Evolutionary conservation across 345 rosid species (phyloP).

Genomic region (Eucalyptus grandis): DNA sequence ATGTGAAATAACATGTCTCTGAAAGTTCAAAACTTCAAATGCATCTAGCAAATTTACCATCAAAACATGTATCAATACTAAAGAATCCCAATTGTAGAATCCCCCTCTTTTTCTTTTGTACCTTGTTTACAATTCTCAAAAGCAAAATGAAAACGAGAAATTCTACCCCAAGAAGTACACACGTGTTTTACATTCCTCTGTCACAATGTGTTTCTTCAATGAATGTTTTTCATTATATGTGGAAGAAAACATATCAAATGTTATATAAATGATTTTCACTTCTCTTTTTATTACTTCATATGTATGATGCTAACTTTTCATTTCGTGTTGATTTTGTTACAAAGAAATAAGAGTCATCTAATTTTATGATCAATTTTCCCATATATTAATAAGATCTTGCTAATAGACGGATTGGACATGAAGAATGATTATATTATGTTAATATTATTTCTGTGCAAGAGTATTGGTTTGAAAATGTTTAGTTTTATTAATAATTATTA

Average conservation of each 20-base stretch:
- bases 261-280: too few relatives aligned
- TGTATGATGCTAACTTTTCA: not conserved
- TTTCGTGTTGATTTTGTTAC: not conserved
- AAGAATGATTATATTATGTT: not conserved
- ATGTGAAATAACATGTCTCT: rapidly evolving
- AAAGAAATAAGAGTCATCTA: too few relatives aligned
- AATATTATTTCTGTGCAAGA: not conserved
- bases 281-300: not conserved
- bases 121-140: not conserved
- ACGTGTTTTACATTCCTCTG: not conserved
- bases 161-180: not conserved
- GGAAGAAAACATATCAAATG: too few relatives aligned
- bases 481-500: not conserved
- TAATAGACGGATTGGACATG: too few relatives aligned
- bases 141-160: not conserved
- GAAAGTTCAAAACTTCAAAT: too few relatives aligned
- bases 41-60: rapidly evolving
- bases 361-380: too few relatives aligned
- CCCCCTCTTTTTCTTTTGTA: not conserved
- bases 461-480: rapidly evolving
- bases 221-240: too few relatives aligned
- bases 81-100: too few relatives aligned
- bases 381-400: not conserved
- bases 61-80: too few relatives aligned
- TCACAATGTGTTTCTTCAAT: rapidly evolving